Evolutionary conservation across 805 yeast species (phyloP), one percentile per base, ranked within the genome.

Genomic region (Starmera quercuum): DNA sequence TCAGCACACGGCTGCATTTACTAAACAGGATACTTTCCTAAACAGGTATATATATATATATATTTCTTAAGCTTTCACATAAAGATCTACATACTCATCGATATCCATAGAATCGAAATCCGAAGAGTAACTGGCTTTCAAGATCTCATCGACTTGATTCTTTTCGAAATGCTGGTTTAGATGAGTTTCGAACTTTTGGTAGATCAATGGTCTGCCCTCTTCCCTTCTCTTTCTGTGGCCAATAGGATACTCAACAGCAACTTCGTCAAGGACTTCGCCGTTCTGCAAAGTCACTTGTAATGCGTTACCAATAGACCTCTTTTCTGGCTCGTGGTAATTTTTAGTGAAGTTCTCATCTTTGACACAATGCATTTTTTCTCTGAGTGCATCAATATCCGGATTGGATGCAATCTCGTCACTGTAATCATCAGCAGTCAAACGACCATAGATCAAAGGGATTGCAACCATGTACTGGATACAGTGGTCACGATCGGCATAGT

Each of bases 391-490:
- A 38, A 75, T 63, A 15, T 65, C 68, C 12, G 76, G 74, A 38
- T 72, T 66, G 3, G 63, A 37, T 17, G 81, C 80, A 33, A 68
- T 51, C 4, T 44, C 44, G 49, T 74, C 79, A 27, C 67, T 52
- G 54, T 74, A 74, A 51, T 73, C 78, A 44, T 70, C 73, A 6
- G 80, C 80, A 21, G 75, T 71, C 35, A 74, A 54, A 35, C 73
- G 62, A 28, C 81, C 81, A 44, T 62, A 57, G 39, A 75, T 62
- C 37, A 74, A 54, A 22, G 80, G 78, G 22, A 73, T 47, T 14
- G 81, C 80, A 30, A 66, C 65, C 80, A 74, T 74, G 54, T 74
- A 74, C 49, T 74, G 81, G 41, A 74, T 73, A 54, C 80, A 74
- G 51, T 74, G 81, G 45, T 74, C 81, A 42, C 81, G 63, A 52